Conservation (phyloP, 306 rosid genomes). For the Vigna mungo region DNA sequence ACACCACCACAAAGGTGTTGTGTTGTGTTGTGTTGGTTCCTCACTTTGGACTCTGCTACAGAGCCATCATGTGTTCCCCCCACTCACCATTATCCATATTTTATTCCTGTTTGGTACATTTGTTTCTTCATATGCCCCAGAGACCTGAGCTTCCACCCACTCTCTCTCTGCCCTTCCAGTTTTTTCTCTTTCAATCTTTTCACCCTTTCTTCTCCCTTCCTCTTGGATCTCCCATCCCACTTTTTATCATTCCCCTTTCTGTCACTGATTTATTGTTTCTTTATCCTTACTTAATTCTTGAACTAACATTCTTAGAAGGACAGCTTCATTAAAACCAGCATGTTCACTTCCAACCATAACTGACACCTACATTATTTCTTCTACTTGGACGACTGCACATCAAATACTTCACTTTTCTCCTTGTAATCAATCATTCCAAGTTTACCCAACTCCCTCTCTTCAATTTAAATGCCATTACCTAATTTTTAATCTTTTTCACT, state of each 20-base stretch:
- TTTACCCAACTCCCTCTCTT: background rate
- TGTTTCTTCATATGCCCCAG: background rate
- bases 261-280: constrained; percentile 53
- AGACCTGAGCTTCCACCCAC: background rate
- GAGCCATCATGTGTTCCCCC: constrained; percentile 47
- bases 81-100: constrained; percentile 32
- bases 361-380: constrained; percentile 46
- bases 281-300: constrained; percentile 36
- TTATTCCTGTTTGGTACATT: constrained; percentile 29
- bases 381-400: constrained; percentile 35
- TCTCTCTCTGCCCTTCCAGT: constrained; percentile 42
- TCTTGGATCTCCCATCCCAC: constrained; percentile 70
- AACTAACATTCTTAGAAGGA: constrained; percentile 55
- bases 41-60: constrained; percentile 37
- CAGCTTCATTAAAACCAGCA: constrained; percentile 69
- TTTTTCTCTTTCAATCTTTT: constrained; percentile 50
- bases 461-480: background rate
- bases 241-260: constrained; percentile 51
- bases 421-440: background rate
- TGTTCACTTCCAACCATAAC: constrained; percentile 55
- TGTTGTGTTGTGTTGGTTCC: background rate
- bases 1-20: background rate
- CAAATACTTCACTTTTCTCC: background rate
- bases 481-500: no score
- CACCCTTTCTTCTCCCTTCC: constrained; percentile 29